Base-by-base conservation (phyloP, 805 yeast genomes). In the Kodamaea restingae region DNA sequence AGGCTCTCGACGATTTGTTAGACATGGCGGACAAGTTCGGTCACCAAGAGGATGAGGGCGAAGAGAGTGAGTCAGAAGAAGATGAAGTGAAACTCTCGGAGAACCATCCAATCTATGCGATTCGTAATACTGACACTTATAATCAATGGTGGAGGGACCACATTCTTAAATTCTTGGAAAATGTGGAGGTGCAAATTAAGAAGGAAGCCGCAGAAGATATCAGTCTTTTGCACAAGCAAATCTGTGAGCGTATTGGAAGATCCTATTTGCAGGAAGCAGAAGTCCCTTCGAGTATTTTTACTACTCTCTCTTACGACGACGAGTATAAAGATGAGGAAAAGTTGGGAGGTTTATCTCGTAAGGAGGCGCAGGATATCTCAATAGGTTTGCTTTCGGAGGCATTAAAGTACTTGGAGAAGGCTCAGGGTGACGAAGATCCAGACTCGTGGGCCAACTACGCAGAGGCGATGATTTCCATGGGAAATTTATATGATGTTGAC, bases 381-480 rank as follows among this genome's bases (percentile, higher is more conserved):
- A 62, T 73, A 27, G 60, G 65, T 2, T 58, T 71, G 25, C 73
- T 80, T 8, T 49, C 57, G 7, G 61, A 59, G 14, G 95, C 95
- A 0, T 65, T 84, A 18, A 63, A 67, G 27, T 75, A 76, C 51
- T 65, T 88, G 39, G 60, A 67, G 39, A 61, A 67, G 39, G 82
- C 88, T 0, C 76, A 81, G 56, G 78, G 78, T 36, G 80, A 77
- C 14, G 85, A 81, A 33, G 87, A 83, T 29, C 95, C 95, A 0
- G 82, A 81, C 42, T 70, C 84, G 4, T 84, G 91, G 86, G 95
- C 81, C 9, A 76, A 78, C 52, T 72, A 84, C 33, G 96, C 96
- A 1, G 98, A 91, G 59, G 90, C 95, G 1, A 68, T 78, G 52
- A 86, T 91, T 25, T 76, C 84, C 11, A 63, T 85, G 48, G 96